Conservation (phyloP, 2,329 filamentous ascomycete species). For the Fusarium pseudocircinatum region DNA sequence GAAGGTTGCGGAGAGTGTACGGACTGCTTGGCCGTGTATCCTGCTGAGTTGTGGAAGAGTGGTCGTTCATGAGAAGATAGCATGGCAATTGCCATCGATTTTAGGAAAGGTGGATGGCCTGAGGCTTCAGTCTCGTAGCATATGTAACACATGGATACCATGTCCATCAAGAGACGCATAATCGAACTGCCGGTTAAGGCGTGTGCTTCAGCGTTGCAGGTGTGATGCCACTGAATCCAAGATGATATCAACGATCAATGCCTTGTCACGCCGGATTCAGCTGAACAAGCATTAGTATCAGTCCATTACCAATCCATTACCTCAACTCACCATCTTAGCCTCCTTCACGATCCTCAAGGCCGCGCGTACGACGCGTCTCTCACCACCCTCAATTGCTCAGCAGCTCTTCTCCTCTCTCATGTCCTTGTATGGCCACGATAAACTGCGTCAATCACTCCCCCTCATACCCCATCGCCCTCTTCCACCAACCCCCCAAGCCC, state of each 20-base stretch:
- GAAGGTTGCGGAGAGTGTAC: conserved; percentile 24
- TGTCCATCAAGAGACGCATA: background rate
- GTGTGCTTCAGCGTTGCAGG: background rate
- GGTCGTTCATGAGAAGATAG: background rate
- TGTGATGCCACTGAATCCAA: background rate
- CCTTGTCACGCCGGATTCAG: background rate
- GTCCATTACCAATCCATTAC: background rate
- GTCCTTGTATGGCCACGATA: too few relatives aligned
- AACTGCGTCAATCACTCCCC: background rate
- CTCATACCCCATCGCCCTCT: conserved; percentile 70
- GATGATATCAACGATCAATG: background rate
- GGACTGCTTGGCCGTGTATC: conserved; percentile 25
- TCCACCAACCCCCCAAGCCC: conserved; percentile 73
- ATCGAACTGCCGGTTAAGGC: background rate
- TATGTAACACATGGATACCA: background rate
- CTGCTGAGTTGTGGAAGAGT: conserved; percentile 19
- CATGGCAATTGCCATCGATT: too few relatives aligned
- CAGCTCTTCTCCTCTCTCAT: background rate
- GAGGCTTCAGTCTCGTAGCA: background rate
- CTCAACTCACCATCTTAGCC: background rate
- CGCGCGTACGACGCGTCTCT: conserved; percentile 24
- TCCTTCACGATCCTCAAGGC: background rate
- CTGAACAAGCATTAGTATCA: background rate
- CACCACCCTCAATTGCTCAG: background rate
- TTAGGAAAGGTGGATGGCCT: background rate